phyloP scores from a whole-genome alignment of 2,329 filamentous ascomycete species.

The Dothideomycetes sp. region DNA sequence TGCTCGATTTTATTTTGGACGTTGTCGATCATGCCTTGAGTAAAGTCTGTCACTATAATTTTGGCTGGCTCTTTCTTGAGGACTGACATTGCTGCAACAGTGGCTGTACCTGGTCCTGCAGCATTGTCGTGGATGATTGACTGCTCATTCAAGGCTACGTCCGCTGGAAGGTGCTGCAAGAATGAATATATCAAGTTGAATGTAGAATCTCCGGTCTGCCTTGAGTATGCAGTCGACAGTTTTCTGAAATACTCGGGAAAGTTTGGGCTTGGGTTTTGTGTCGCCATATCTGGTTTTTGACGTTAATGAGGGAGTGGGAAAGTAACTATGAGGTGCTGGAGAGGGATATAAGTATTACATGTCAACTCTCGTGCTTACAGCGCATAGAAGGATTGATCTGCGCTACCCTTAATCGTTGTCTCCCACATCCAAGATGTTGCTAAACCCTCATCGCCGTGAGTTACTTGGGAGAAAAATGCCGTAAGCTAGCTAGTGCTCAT shows the following conservation, averaged over 20 bases:
- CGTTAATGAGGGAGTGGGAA: too few species aligned
- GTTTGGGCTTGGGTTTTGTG: background rate
- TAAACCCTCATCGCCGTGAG: too few species aligned
- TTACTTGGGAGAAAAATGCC: too few species aligned
- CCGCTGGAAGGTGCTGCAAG: background rate
- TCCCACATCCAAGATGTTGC: too few species aligned
- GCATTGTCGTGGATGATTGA: conserved; percentile 1
- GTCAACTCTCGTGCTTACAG: too few species aligned
- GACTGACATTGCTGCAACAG: background rate
- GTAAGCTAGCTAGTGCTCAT: too few species aligned
- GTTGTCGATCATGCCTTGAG: conserved; percentile 1
- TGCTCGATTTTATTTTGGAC: background rate
- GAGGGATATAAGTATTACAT: too few species aligned
- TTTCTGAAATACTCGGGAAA: background rate
- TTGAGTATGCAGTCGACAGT: background rate
- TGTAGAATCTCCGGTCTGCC: conserved; percentile 1
- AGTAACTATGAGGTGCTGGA: too few species aligned
- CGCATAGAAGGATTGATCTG: too few species aligned
- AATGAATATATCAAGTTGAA: conserved; percentile 2
- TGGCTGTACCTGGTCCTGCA: conserved; percentile 2
- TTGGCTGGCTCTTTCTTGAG: conserved; percentile 1
- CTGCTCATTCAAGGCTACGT: background rate
- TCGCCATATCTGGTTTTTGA: background rate
- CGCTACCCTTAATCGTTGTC: too few species aligned
- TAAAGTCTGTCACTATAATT: conserved; percentile 1